These are phyloP conservation scores for Apostasia shenzhenica DNA, from an alignment of 106 monocot genomes.

Conservation along the genomic window DNA sequence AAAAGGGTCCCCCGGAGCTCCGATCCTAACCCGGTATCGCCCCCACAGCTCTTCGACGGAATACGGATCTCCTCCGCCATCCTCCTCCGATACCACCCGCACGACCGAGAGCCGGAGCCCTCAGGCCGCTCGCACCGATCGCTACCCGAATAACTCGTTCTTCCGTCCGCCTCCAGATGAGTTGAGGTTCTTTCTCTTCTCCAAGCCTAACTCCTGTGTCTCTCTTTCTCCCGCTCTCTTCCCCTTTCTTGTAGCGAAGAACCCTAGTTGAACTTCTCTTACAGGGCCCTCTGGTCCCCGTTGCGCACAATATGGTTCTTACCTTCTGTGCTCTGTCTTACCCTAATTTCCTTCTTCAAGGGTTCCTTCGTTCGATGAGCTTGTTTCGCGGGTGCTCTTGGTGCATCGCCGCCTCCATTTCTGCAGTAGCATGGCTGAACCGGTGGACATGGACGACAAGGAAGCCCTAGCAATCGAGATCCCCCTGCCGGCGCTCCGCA, in stretches of 20 bases:
- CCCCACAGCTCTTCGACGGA: neutral
- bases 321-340: neutral
- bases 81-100: slow-evolving; percentile 3
- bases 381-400: neutral
- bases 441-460: slow-evolving; percentile 6
- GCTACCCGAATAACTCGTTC: no score
- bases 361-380: neutral
- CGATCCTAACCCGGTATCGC: no score
- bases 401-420: neutral
- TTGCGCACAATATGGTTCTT: neutral
- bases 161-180: neutral
- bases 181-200: neutral
- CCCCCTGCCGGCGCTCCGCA: neutral
- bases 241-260: neutral
- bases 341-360: neutral
- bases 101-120: neutral
- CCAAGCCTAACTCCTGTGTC: neutral
- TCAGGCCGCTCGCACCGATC: neutral
- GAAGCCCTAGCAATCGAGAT: neutral
- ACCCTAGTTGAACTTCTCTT: no score
- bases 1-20: no score
- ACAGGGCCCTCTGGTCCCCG: no score
- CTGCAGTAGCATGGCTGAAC: slow-evolving; percentile 7
- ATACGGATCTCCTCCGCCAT: neutral
- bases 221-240: neutral